A percentile compares a stretch with the other conserved stretches of the same genome.
Evolutionary conservation across 2,329 filamentous ascomycete species (phyloP).

Genomic region (Colletotrichum salicis): DNA sequence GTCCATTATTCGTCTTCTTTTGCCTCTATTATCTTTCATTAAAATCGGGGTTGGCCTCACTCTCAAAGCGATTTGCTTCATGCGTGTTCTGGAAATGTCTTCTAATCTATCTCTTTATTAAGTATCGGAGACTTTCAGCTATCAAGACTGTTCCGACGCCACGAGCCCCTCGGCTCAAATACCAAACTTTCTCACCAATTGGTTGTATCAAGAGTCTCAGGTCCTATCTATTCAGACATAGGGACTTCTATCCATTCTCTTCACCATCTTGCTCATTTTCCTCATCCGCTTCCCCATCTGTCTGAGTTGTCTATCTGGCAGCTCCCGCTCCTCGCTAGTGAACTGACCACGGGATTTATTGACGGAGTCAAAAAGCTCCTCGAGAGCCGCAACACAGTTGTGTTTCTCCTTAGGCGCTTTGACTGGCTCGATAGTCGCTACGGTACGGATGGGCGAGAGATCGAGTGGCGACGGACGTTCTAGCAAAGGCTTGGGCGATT

Average conservation of each 20-base stretch:
- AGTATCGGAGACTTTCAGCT: no score
- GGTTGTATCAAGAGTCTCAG: background rate
- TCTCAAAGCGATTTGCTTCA: no score
- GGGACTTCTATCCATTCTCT: background rate
- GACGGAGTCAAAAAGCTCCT: background rate
- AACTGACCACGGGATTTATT: background rate
- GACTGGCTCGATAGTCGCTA: background rate
- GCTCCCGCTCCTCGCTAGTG: background rate
- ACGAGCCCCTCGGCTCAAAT: no score
- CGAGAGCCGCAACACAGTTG: background rate
- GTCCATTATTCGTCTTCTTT: no score
- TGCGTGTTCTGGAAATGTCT: no score
- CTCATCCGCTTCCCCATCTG: conserved; percentile 4
- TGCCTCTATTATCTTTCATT: no score
- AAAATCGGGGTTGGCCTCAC: no score
- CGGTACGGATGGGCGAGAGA: background rate
- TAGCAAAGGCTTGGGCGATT: background rate
- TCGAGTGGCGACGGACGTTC: background rate
- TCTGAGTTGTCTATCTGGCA: background rate
- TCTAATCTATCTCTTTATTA: no score
- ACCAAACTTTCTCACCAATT: no score
- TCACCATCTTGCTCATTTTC: conserved; percentile 6
- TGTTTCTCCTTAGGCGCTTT: background rate
- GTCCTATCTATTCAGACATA: background rate
- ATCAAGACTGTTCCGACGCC: no score